Conservation (phyloP, 192 early-diverging fungal genomes). For the Entomortierella parvispora region DNA sequence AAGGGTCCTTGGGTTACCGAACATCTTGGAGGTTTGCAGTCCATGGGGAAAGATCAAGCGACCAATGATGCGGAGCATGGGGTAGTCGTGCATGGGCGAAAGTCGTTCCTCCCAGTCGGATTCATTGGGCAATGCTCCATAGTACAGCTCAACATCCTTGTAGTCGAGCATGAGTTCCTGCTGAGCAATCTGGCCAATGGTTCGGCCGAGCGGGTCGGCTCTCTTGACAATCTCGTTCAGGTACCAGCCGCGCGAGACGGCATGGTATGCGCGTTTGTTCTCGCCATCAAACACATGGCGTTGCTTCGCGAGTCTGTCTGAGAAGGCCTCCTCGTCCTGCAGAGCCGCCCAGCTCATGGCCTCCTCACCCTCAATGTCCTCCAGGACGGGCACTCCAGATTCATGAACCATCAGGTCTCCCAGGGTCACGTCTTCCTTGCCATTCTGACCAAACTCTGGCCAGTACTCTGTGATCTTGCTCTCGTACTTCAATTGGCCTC, state of each 20-base stretch:
- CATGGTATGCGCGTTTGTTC: slow-evolving; percentile 65
- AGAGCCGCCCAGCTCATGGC: slow-evolving; percentile 53
- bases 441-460: slow-evolving; percentile 80
- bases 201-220: slow-evolving; percentile 64
- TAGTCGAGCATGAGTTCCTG: slow-evolving; percentile 67
- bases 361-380: slow-evolving; percentile 38
- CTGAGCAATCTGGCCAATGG: slow-evolving; percentile 67
- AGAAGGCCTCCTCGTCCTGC: slow-evolving; percentile 62
- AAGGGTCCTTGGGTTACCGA: slow-evolving; percentile 10
- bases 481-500: slow-evolving; percentile 62
- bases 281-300: slow-evolving; percentile 72
- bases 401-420: slow-evolving; percentile 68
- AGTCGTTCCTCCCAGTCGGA: slow-evolving; percentile 51
- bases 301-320: slow-evolving; percentile 62
- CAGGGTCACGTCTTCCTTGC: slow-evolving; percentile 76
- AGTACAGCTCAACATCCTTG: slow-evolving; percentile 64
- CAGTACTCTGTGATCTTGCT: slow-evolving; percentile 67
- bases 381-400: slow-evolving; percentile 69
- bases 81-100: slow-evolving; percentile 58
- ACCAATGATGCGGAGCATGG: slow-evolving; percentile 56
- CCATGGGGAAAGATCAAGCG: slow-evolving; percentile 57
- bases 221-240: slow-evolving; percentile 77
- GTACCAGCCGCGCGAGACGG: slow-evolving; percentile 75
- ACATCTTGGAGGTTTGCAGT: slow-evolving; percentile 23
- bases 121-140: slow-evolving; percentile 43